Evolutionary conservation across 345 rosid species (phyloP).

Genomic region (Salix koriyanagi): DNA sequence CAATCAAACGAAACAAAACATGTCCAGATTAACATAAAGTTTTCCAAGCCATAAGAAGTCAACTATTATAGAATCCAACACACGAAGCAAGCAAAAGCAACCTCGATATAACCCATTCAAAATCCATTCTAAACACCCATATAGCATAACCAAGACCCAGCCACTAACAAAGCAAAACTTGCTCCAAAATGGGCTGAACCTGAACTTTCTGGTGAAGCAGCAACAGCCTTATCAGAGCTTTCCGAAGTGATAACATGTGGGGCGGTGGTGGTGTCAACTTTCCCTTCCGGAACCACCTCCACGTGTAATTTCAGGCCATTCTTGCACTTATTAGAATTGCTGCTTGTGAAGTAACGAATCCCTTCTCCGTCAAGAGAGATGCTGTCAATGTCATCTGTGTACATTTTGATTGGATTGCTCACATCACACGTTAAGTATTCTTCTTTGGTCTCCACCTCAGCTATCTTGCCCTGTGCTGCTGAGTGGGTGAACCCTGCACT

Average conservation of each 20-base stretch:
- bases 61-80: neutral
- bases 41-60: neutral
- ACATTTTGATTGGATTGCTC: conserved; percentile 47
- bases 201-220: conserved; percentile 36
- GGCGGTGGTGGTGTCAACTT: neutral
- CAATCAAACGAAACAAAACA: neutral
- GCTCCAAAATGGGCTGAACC: conserved; percentile 17
- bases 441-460: conserved; percentile 43
- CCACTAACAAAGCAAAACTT: neutral
- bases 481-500: conserved; percentile 57
- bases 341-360: conserved; percentile 50
- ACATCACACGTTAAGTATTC: conserved; percentile 55
- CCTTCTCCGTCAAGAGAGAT: conserved; percentile 42
- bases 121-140: conserved; percentile 1
- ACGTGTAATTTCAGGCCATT: conserved; percentile 57
- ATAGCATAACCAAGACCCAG: conserved; percentile 17
- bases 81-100: neutral
- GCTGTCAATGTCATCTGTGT: conserved; percentile 38
- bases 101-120: neutral
- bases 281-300: conserved; percentile 31
- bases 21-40: neutral
- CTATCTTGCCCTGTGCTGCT: conserved; percentile 40
- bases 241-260: conserved; percentile 1
- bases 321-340: conserved; percentile 43
- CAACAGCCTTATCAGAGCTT: conserved; percentile 6